Evolutionary conservation across 306 rosid species (phyloP).

Genomic region (Gastrolobium villosum): DNA sequence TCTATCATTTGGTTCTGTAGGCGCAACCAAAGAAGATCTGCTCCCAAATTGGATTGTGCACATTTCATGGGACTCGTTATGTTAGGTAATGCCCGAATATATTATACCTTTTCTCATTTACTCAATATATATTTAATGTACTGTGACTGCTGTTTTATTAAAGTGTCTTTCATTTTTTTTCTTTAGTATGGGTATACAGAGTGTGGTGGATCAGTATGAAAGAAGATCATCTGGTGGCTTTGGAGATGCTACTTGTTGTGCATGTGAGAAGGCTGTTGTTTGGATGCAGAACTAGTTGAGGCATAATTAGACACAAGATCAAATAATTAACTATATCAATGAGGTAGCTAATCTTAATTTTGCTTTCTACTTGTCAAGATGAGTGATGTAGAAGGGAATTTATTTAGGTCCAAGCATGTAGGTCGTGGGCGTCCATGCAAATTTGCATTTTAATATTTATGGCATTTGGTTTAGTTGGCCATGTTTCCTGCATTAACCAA

Average conservation of each 20-base stretch:
- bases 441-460: conserved; percentile 8
- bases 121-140: conserved; percentile 22
- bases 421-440: conserved; percentile 39
- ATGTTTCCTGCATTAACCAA: neutral
- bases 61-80: conserved; percentile 76
- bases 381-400: too few relatives aligned
- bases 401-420: too few relatives aligned
- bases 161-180: conserved; percentile 31
- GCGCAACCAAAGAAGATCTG: conserved; percentile 77
- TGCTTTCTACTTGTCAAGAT: neutral
- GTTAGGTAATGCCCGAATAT: conserved; percentile 66
- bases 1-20: conserved; percentile 52
- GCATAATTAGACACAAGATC: conserved; percentile 75
- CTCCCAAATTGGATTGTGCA: conserved; percentile 82
- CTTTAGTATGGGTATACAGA: conserved; percentile 74
- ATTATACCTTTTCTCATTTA: neutral
- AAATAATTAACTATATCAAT: conserved; percentile 63
- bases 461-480: neutral
- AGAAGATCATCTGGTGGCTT: conserved; percentile 54
- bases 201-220: conserved; percentile 67
- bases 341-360: conserved; percentile 57
- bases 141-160: conserved; percentile 24
- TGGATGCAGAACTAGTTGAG: conserved; percentile 83
- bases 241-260: conserved; percentile 72
- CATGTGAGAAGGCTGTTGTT: conserved; percentile 92